Evolutionary conservation across 495 filamentous ascomycete species (phyloP).

Genomic region (Neurospora tetraspora): DNA sequence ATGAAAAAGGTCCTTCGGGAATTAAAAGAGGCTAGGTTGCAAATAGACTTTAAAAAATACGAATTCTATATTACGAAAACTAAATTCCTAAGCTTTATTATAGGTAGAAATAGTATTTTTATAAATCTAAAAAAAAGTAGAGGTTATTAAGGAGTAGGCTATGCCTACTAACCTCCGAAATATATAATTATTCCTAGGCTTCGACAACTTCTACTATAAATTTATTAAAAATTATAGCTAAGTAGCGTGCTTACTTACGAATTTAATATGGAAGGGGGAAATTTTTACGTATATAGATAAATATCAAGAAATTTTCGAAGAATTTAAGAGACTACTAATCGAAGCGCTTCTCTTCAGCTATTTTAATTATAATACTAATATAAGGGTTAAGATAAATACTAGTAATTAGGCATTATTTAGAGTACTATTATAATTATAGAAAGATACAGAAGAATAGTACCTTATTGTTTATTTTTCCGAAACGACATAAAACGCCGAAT

Average conservation of each 20-base stretch:
- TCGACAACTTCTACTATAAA: constrained; percentile 2
- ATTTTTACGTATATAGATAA: not conserved
- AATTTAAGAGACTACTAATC: not conserved
- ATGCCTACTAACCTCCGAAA: not conserved
- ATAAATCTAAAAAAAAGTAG: no score
- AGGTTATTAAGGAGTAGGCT: not conserved
- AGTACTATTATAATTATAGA: not conserved
- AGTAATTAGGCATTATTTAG: not conserved
- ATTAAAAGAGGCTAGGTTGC: constrained; percentile 8
- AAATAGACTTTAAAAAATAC: constrained; percentile 19
- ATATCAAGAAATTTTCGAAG: not conserved
- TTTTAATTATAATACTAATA: not conserved
- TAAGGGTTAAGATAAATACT: not conserved
- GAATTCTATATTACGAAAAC: constrained; percentile 17
- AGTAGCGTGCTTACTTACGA: not conserved
- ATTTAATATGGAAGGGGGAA: constrained; percentile 1
- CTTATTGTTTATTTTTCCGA: not conserved
- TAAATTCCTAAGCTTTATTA: constrained; percentile 18
- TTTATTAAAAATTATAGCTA: constrained; percentile 4
- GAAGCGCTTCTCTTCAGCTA: not conserved
- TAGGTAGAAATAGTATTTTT: no score
- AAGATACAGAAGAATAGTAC: not conserved
- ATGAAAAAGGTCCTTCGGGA: constrained; percentile 3
- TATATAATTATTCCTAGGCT: constrained; percentile 1
- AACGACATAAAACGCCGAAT: not conserved